Percentiles rank a stretch among this genome's conserved stretches.
Evolutionary conservation across 495 filamentous ascomycete species (phyloP).

Genomic region (Clohesyomyces aquaticus): DNA sequence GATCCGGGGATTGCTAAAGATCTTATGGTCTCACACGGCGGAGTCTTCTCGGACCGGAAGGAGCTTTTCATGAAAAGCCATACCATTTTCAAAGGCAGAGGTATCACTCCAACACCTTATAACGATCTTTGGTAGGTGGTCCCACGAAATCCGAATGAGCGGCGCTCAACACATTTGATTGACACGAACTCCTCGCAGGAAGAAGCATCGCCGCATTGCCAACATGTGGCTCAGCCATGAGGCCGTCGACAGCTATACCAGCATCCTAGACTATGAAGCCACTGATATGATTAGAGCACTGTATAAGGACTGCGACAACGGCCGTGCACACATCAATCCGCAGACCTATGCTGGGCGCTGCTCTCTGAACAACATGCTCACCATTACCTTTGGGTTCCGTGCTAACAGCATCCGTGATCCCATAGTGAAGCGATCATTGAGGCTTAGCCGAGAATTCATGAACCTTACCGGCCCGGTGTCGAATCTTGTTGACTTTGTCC

Average conservation of each 20-base stretch:
- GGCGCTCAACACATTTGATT: not conserved
- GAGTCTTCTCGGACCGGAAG: conserved; percentile 14
- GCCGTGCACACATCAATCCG: conserved; percentile 9
- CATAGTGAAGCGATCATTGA: conserved; percentile 1
- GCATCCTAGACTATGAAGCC: conserved; percentile 12
- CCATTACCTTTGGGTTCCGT: conserved; percentile 14
- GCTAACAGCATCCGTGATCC: conserved; percentile 7
- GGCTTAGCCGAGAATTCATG: conserved; percentile 10
- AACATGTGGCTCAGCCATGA: conserved; percentile 8
- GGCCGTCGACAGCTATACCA: conserved; percentile 10
- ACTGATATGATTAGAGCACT: conserved; percentile 14
- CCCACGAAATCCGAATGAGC: not conserved
- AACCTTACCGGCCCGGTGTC: conserved; percentile 11
- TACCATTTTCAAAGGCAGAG: conserved; percentile 6
- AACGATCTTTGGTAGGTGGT: not conserved
- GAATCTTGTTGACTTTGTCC: conserved; percentile 18
- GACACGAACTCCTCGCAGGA: not conserved
- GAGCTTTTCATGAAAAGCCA: conserved; percentile 16
- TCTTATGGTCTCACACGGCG: conserved; percentile 4
- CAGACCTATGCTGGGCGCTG: conserved; percentile 15
- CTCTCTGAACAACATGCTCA: conserved; percentile 15
- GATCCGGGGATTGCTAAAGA: conserved; percentile 16
- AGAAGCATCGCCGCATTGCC: conserved; percentile 18
- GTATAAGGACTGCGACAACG: conserved; percentile 10
- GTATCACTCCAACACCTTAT: conserved; percentile 2